Conservation (phyloP, 2,329 filamentous ascomycete genomes). For the Fusarium beomiforme region DNA sequence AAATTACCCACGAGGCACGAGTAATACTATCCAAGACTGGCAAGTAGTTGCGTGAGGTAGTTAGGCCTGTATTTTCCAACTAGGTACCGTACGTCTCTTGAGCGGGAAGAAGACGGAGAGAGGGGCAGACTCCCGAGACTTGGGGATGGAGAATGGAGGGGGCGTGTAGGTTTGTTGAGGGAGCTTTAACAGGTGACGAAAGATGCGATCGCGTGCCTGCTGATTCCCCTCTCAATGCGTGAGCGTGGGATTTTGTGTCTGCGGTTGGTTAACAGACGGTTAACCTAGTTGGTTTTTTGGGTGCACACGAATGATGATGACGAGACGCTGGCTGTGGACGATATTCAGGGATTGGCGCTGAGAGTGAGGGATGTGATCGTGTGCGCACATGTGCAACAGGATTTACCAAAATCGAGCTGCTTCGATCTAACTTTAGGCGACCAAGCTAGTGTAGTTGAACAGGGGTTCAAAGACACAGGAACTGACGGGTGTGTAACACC, state of each 20-base stretch:
- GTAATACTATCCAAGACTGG: constrained; percentile 40
- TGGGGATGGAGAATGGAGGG: constrained; percentile 35
- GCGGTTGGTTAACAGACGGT: constrained; percentile 13
- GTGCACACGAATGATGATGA: constrained; percentile 26
- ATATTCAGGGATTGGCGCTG: constrained; percentile 21
- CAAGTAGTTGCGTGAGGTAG: constrained; percentile 42
- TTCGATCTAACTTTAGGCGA: constrained; percentile 36
- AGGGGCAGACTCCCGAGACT: constrained; percentile 36
- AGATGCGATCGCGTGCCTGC: constrained; percentile 43
- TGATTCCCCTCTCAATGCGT: constrained; percentile 22
- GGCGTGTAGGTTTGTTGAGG: constrained; percentile 34
- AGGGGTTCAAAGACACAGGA: constrained; percentile 26
- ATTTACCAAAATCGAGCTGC: constrained; percentile 23
- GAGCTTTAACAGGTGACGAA: constrained; percentile 25
- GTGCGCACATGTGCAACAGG: constrained; percentile 29
- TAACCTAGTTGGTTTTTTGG: constrained; percentile 8
- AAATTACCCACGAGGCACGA: constrained; percentile 18
- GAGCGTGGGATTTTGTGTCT: constrained; percentile 38
- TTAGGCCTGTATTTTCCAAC: background rate
- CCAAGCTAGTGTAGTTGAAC: constrained; percentile 23
- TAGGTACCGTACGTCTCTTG: constrained; percentile 13
- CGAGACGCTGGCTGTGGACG: constrained; percentile 18
- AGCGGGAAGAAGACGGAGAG: constrained; percentile 30
- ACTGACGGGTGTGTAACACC: constrained; percentile 3
- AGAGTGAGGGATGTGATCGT: constrained; percentile 31